Conservation (phyloP, 2,329 filamentous ascomycete genomes). For the Sporothrix globosa region DNA sequence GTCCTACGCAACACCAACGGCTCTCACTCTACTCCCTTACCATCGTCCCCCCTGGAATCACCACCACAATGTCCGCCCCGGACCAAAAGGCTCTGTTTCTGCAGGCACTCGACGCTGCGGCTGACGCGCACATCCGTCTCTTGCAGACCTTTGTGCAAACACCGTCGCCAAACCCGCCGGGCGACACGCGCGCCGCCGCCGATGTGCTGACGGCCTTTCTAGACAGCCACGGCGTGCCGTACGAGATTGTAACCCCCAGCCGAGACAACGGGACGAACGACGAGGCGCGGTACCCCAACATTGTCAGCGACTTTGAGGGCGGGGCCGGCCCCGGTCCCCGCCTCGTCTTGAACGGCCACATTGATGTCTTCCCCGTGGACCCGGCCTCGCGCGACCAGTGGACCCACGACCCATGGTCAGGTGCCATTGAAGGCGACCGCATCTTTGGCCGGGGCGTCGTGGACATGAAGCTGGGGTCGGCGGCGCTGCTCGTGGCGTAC, state of each 20-base stretch:
- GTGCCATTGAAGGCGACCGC: conserved; percentile 29
- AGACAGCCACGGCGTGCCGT: conserved; percentile 16
- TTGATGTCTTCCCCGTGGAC: conserved; percentile 32
- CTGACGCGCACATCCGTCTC: conserved; percentile 19
- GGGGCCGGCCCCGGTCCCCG: conserved; percentile 24
- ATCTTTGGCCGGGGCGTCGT: conserved; percentile 32
- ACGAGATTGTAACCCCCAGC: conserved; percentile 13
- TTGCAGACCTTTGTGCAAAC: conserved; percentile 31
- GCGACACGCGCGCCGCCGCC: conserved; percentile 19
- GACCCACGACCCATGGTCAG: conserved; percentile 32
- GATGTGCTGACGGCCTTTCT: conserved; percentile 6
- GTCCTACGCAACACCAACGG: neutral
- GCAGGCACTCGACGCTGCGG: conserved; percentile 23
- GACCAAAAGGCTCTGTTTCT: conserved; percentile 13
- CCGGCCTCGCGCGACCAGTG: conserved; percentile 23
- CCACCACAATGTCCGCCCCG: neutral
- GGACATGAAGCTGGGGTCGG: conserved; percentile 34
- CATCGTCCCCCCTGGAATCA: neutral
- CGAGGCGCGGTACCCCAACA: conserved; percentile 21
- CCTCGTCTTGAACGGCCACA: conserved; percentile 29
- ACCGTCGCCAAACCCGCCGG: conserved; percentile 31
- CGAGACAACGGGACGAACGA: neutral
- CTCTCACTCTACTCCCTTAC: neutral
- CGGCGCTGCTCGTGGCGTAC: conserved; percentile 31
- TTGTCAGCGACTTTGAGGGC: conserved; percentile 31